Base-by-base conservation (phyloP, 2,329 filamentous ascomycete species). In the Fusarium compactum region DNA sequence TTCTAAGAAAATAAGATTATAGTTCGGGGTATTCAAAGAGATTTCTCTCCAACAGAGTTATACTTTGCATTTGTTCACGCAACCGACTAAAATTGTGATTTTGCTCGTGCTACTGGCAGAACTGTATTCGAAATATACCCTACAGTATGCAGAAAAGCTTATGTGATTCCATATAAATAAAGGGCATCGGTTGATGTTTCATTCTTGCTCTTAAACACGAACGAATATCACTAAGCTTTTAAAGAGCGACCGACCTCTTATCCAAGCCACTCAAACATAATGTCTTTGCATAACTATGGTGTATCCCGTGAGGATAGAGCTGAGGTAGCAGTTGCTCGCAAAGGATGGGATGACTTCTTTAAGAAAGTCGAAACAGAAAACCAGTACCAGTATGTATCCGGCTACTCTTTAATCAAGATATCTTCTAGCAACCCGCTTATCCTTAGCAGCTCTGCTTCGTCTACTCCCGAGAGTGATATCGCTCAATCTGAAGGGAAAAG, bases 101-200 rank as follows among this genome's bases (percentile, higher is more conserved):
- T 27, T 27, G 25, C 25, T 27, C 3, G 10, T 27, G 9, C 3
- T 27, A 27, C 3, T 11, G 10, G 9, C 25, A 27, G 9, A 27
- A 29, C 11, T 29, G 27, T 12, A 29, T 8, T 14, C 30, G 15
- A 32, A 16, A 16, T 1, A 32, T 32, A 32, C 30, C 18, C 32
- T 34, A 18, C 8, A 3, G 15, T 8, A 8, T 18, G 15, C 15
- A 34, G 15, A 34, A 34, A 34, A 34, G 18, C 4, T 38, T n/a
- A 38, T n/a, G 4, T 12, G 3, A 9, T 1, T 1, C 4, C 0
- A 7, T n/a, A 38, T 38, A 38, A 12, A 38, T n/a, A n/a, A n/a
- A 12, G 34, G 5, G 11, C 34, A 11, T n/a, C 5, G 9, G 9
- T 11, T 38, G 18, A 1, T n/a, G 6, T 11, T n/a, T n/a, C n/a